Base-by-base conservation (phyloP, 2,329 filamentous ascomycete genomes). In the Arthrobotrys sinensis region DNA sequence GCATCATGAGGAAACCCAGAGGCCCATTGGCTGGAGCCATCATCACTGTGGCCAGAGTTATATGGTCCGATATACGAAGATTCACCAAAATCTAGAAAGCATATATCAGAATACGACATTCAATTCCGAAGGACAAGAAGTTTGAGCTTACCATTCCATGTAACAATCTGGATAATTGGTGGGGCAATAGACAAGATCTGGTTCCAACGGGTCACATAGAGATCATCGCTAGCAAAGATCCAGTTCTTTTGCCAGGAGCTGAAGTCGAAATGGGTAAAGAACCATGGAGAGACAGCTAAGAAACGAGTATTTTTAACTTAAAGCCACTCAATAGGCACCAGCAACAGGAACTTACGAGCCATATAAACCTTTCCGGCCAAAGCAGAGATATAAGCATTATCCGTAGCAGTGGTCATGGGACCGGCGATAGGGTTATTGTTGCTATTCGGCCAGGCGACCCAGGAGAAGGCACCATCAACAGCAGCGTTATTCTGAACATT, bases 161-260 rank as follows among this genome's bases (percentile, higher is more conserved):
- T 78, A 16, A 87, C 82, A 73, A 86, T 85, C 80, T 84, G 81
- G 40, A 50, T 57, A 2, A 48, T 11, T 48, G 5, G 45, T 50
- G 82, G 66, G 79, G 85, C 88, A 11, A 78, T 28, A 3, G 75
- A 72, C 14, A 89, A 81, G 0, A 87, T 85, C 76, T 89, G 85
- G 64, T 85, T 83, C 89, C 89, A 91, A 7, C 89, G 87, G 67
- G 88, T 85, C 78, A 86, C 87, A 89, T 90, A 91, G 11, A 91
- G 83, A 69, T 87, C 85, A 80, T 91, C 89, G n/a, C 88, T 88
- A 21, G 86, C 86, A 85, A 88, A 91, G 4, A 90, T 84, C 89
- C 89, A 91, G 81, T 90, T 89, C 83, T 91, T 91, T 48, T 84
- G 83, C 80, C 86, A 90, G 5, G 67, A 63, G 12, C 52, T 86